Evolutionary conservation across 2,329 filamentous ascomycete genomes (phyloP), one percentile per base, ranked within the genome.

Genomic region (Coniochaeta ligniaria): DNA sequence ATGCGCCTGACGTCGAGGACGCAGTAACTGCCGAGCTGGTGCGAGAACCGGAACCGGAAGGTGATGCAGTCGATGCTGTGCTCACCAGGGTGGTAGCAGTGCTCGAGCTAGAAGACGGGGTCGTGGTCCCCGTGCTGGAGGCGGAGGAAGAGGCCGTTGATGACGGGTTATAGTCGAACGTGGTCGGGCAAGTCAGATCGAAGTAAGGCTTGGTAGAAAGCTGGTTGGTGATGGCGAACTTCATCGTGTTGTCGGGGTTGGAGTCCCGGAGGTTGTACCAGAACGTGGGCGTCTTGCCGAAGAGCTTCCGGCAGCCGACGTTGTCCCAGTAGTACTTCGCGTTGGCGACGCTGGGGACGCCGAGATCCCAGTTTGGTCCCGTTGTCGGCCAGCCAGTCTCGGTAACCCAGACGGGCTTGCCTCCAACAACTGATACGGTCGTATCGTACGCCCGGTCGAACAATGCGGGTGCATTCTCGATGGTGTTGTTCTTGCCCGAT

Each of bases 361-460:
- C 86, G 71, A 80, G 66, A 59, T 84, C 83, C 73, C 79, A 81
- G 58, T 76, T 75, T 12, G 75, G 69, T 43, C 87, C 87, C 38
- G 70, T 73, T 57, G 78, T 75, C 58, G 87, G 86, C 86, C 85
- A 89, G 67, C 86, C 86, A 14, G 83, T 87, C 78, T 89, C 85
- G 22, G 83, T 85, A 55, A 86, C 76, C 80, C 84, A 85, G 67
- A 87, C 78, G 63, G 78, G 79, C 75, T 83, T 83, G 67, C 76
- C 78, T 31, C 71, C 70, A 66, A 79, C 78, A 55, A 78, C 81
- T 41, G 72, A 77, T 58, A 74, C 55, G 63, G 77, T 75, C 58
- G 75, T 74, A 55, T 78, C 67, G 68, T 73, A 81, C 50, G 80
- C 80, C 60, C 67, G 69, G 71, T 80, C 75, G 75, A 88, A 89